These are phyloP conservation scores for Priceomyces fermenticarens DNA, from an alignment of 805 yeast genomes.

Conservation along the genomic window DNA sequence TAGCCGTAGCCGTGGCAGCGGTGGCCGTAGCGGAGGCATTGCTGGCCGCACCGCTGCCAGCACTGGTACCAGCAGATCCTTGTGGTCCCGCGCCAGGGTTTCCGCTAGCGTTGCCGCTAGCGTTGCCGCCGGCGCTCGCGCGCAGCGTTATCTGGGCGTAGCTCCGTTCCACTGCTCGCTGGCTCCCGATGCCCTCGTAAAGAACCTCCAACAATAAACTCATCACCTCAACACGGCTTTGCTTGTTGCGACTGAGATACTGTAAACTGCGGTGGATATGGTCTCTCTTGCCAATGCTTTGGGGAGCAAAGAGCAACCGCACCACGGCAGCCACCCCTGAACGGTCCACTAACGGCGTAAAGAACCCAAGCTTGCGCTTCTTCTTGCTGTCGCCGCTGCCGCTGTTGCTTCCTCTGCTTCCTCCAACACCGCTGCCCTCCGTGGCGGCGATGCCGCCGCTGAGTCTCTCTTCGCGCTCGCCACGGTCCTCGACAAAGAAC, in stretches of 20 bases:
- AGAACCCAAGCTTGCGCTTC: slow-evolving; percentile 28
- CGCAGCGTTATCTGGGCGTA: slow-evolving; percentile 55
- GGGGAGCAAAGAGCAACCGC: slow-evolving; percentile 71
- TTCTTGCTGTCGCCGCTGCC: background rate
- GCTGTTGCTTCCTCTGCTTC: slow-evolving; percentile 11
- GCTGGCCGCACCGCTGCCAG: too few relatives aligned
- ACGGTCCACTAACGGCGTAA: slow-evolving; percentile 70
- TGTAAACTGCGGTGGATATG: slow-evolving; percentile 62
- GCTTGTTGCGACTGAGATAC: slow-evolving; percentile 71
- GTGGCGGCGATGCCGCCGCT: slow-evolving; percentile 7
- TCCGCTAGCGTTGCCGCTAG: too few relatives aligned
- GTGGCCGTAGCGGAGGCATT: too few relatives aligned
- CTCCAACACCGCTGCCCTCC: too few relatives aligned
- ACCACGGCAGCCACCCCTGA: slow-evolving; percentile 72
- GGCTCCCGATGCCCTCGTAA: slow-evolving; percentile 70
- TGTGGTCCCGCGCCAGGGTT: slow-evolving; percentile 25
- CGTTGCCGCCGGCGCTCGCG: too few relatives aligned
- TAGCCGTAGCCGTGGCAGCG: too few relatives aligned
- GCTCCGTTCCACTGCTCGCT: slow-evolving; percentile 56
- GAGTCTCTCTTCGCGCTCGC: slow-evolving; percentile 1
- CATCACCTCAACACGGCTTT: slow-evolving; percentile 71
- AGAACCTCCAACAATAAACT: slow-evolving; percentile 64
- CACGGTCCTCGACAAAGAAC: background rate
- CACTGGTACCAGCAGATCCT: slow-evolving; percentile 5
- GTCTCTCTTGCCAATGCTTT: slow-evolving; percentile 59